Base-by-base conservation (phyloP, 441 rosid genomes). In the Gossypium lobatum region DNA sequence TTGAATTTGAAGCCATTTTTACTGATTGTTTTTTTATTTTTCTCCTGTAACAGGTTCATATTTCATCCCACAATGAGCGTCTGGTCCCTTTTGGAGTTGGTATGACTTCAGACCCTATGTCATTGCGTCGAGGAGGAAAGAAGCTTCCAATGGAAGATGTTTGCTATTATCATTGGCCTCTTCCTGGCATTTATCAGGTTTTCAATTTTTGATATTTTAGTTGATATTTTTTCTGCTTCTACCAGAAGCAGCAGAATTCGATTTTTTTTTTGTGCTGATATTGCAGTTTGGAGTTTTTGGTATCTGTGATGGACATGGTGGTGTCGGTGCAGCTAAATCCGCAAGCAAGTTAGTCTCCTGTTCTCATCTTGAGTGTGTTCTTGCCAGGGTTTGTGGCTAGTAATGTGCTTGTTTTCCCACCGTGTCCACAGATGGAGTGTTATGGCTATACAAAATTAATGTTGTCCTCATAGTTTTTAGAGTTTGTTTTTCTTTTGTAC, bases 71-170 rank as follows among this genome's bases (percentile, higher is more conserved):
- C 82, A 78, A 81, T 76, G 88, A 88, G 77, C 80, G 72, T 75
- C 79, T 72, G 74, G 80, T 77, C 23, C 99, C 98, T 34, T 89
- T 89, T 72, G 87, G 88, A 55, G 84, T 95, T 79, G 99, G 97
- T 52, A 79, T 95, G 84, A 93, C 91, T 75, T 92, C 97, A 54
- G 97, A 95, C 84, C 96, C 98, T 55, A 95, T 95, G 99, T 88
- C 97, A 75, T 69, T 84, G 84, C 91, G 99, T 66, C 91, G 88
- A 78, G 99, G 99, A 81, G 98, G 86, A 76, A 93, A 86, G 84
- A 89, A 93, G 81, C 93, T 90, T 71, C 88, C 95, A 9, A 95
- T 95, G 98, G 98, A 95, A 86, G 99, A 95, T 83, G 92, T 90
- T 75, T 89, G 87, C 85, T 88, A 85, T 86, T 91, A 83, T 85